Evolutionary conservation across 345 rosid genomes (phyloP).

Genomic region (Acer saccharum): DNA sequence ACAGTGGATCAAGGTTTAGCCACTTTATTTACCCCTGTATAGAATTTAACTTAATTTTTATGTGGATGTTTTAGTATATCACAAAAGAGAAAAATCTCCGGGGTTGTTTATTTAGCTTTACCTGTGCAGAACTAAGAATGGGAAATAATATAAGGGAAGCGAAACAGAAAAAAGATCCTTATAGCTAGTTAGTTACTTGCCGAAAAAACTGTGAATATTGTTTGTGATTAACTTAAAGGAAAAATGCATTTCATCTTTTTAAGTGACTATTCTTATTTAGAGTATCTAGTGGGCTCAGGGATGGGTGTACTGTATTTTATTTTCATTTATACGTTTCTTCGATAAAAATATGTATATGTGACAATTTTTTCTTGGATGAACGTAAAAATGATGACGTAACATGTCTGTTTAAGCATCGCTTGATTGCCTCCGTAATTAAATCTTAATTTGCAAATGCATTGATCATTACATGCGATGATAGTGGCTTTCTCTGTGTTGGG

Average conservation of each 20-base stretch:
- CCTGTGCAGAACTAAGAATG: neutral
- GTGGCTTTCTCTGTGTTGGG: no score
- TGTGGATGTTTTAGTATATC: neutral
- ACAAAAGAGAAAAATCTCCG: neutral
- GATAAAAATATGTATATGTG: no score
- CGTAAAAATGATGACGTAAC: no score
- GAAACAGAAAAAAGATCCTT: neutral
- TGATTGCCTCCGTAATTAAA: no score
- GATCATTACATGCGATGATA: no score
- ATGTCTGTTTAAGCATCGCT: no score
- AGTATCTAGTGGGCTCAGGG: neutral
- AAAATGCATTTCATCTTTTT: neutral
- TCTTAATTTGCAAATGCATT: neutral
- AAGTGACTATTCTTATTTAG: neutral
- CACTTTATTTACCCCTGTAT: conserved; percentile 71
- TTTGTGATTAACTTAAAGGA: no score
- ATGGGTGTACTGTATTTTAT: no score
- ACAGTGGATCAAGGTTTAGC: conserved; percentile 89
- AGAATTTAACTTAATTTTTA: neutral
- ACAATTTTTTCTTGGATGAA: no score
- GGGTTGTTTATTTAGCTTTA: neutral
- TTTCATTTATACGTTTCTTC: no score
- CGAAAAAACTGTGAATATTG: neutral
- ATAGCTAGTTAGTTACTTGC: neutral
- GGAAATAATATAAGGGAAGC: conserved; percentile 17